Conservation (phyloP, 441 rosid genomes). For the Metrosideros polymorpha region DNA sequence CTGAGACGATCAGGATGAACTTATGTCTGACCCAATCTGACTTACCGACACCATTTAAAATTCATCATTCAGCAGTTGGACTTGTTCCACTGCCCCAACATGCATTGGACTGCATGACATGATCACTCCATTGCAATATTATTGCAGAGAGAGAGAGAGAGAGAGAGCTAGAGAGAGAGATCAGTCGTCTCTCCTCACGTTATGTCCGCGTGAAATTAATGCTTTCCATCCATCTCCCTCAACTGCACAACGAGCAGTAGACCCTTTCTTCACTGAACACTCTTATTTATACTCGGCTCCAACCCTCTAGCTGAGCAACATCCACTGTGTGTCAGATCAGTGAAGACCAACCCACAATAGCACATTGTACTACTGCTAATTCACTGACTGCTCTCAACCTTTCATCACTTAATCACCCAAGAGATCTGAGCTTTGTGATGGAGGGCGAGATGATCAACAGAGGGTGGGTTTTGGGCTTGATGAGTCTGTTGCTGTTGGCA, state of each 20-base stretch:
- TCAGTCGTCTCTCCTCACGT: not conserved
- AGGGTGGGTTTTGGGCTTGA: not conserved
- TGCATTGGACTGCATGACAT: not conserved
- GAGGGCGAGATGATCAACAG: not conserved
- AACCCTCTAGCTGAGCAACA: not conserved
- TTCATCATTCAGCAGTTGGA: not conserved
- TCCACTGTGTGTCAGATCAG: not conserved
- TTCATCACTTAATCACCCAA: not conserved
- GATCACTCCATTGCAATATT: not conserved
- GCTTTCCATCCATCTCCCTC: not conserved
- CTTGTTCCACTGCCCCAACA: not conserved
- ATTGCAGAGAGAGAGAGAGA: not conserved
- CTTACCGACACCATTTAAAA: not conserved
- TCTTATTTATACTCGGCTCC: not conserved
- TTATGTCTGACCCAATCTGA: not conserved
- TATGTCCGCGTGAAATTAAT: not conserved
- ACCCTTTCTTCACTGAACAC: not conserved
- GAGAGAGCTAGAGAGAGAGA: not conserved
- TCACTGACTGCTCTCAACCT: not conserved
- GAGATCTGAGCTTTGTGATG: not conserved
- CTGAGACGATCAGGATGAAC: not conserved
- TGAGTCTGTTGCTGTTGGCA: constrained; percentile 6
- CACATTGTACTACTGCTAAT: not conserved
- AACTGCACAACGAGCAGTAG: not conserved
- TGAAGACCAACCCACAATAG: not conserved